These are phyloP conservation scores for Monosporozyma servazzii DNA, from an alignment of 805 yeast genomes.

Conservation along the genomic window DNA sequence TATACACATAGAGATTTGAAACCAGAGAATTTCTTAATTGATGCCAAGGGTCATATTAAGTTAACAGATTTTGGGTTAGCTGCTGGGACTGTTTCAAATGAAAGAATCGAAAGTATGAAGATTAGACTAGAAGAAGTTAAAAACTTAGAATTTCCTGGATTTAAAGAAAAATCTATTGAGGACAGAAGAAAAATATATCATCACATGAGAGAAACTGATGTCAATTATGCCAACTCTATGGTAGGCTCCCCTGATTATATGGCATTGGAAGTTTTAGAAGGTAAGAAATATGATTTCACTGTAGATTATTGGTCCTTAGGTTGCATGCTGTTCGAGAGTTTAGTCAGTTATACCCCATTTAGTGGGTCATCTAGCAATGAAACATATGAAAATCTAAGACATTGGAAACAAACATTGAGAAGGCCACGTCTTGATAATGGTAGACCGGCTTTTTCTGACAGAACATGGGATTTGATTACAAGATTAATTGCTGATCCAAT, in stretches of 20 bases:
- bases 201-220: conserved; percentile 61
- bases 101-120: conserved; percentile 88
- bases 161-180: conserved; percentile 60
- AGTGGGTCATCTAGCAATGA: conserved; percentile 91
- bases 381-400: conserved; percentile 84
- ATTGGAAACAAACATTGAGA: conserved; percentile 81
- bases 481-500: conserved; percentile 73
- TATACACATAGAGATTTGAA: conserved; percentile 95
- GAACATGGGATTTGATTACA: conserved; percentile 87
- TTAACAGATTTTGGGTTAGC: conserved; percentile 91
- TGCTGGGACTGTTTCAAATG: conserved; percentile 88
- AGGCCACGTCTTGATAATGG: conserved; percentile 92
- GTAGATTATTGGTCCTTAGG: conserved; percentile 99
- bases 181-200: conserved; percentile 86
- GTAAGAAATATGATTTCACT: conserved; percentile 86
- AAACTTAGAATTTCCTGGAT: conserved; percentile 56
- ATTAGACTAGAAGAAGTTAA: conserved; percentile 59
- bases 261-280: conserved; percentile 96
- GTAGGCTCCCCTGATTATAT: conserved; percentile 98
- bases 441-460: conserved; percentile 82
- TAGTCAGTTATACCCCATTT: conserved; percentile 96
- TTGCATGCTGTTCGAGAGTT: conserved; percentile 91
- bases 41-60: conserved; percentile 68
- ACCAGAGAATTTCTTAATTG: conserved; percentile 82
- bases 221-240: conserved; percentile 85